Conservation (phyloP, 208 protist genomes). For the Novymonas esmeraldas region DNA sequence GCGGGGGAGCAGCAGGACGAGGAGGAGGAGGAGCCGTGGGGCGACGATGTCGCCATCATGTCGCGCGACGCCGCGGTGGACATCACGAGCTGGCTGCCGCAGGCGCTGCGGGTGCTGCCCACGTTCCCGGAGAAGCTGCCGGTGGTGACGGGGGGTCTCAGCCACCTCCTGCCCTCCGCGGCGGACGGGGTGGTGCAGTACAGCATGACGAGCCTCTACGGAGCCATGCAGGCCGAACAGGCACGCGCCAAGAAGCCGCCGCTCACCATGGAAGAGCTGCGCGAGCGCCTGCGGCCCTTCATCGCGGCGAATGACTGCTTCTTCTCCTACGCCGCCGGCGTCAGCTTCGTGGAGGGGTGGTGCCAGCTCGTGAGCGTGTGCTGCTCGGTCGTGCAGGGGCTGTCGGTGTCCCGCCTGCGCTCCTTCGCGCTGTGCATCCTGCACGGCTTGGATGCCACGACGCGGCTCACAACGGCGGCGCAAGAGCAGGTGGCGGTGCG, state of each 20-base stretch:
- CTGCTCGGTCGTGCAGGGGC: slow-evolving; percentile 43
- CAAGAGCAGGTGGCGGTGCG: slow-evolving; percentile 75
- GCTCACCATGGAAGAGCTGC: slow-evolving; percentile 42
- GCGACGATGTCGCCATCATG: slow-evolving; percentile 14
- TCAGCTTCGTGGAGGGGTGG: slow-evolving; percentile 84
- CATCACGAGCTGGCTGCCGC: slow-evolving; percentile 67
- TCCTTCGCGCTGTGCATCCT: slow-evolving; percentile 53
- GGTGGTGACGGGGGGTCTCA: slow-evolving; percentile 36
- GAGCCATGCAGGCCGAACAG: slow-evolving; percentile 55
- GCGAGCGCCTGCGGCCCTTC: slow-evolving; percentile 57
- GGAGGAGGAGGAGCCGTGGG: neutral
- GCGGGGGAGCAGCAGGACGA: neutral
- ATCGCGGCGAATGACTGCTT: slow-evolving; percentile 82
- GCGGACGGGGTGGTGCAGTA: slow-evolving; percentile 73
- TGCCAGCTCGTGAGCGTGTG: slow-evolving; percentile 60
- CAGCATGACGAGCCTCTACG: slow-evolving; percentile 63
- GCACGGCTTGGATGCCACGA: slow-evolving; percentile 46
- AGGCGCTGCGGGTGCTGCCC: slow-evolving; percentile 56
- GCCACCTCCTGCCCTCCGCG: slow-evolving; percentile 52
- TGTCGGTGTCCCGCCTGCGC: slow-evolving; percentile 46
- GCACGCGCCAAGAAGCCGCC: slow-evolving; percentile 30
- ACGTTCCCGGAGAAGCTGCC: slow-evolving; percentile 52
- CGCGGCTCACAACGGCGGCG: slow-evolving; percentile 65
- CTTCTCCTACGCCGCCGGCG: slow-evolving; percentile 58
- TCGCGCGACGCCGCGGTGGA: slow-evolving; percentile 30